phyloP scores from a whole-genome alignment of 2,329 filamentous ascomycete species.

The Nothophaeocryptopus gaeumannii region DNA sequence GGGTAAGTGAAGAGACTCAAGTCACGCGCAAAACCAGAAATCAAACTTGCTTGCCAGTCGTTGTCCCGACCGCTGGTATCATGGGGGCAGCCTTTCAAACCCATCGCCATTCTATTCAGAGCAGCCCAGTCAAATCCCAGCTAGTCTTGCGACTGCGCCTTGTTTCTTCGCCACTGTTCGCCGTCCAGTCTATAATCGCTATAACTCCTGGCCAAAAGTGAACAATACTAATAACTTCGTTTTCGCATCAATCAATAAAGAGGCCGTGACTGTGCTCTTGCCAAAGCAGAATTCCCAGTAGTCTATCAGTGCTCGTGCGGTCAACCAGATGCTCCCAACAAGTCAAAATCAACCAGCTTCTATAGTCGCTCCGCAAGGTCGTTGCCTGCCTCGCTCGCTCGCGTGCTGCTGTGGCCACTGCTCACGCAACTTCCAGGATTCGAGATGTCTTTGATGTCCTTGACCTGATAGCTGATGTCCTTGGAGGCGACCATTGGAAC shows the following conservation, averaged over 20 bases:
- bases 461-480: constrained; percentile 51
- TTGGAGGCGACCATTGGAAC: constrained; percentile 74
- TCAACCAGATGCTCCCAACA: background rate
- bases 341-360: too few relatives aligned
- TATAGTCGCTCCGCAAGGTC: constrained; percentile 31
- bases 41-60: constrained; percentile 5
- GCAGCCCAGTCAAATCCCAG: constrained; percentile 12
- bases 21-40: constrained; percentile 6
- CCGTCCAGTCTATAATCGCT: constrained; percentile 29
- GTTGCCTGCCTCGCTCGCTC: constrained; percentile 34
- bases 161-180: constrained; percentile 18
- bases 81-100: constrained; percentile 7
- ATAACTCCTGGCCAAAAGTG: constrained; percentile 25
- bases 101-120: constrained; percentile 16
- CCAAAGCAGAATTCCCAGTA: constrained; percentile 1
- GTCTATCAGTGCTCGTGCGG: constrained; percentile 8
- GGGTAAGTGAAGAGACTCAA: background rate
- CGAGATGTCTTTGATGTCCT: constrained; percentile 62
- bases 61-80: constrained; percentile 17
- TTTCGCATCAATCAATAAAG: background rate
- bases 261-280: constrained; percentile 1
- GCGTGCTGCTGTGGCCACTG: constrained; percentile 50
- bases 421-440: constrained; percentile 67
- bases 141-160: constrained; percentile 25
- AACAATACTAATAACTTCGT: constrained; percentile 7